A percentile compares a stretch with the other conserved stretches of the same genome.
Evolutionary conservation across 1,284 basidiomycete genomes (phyloP).

Genomic region (Anthracocystis walkeri): DNA sequence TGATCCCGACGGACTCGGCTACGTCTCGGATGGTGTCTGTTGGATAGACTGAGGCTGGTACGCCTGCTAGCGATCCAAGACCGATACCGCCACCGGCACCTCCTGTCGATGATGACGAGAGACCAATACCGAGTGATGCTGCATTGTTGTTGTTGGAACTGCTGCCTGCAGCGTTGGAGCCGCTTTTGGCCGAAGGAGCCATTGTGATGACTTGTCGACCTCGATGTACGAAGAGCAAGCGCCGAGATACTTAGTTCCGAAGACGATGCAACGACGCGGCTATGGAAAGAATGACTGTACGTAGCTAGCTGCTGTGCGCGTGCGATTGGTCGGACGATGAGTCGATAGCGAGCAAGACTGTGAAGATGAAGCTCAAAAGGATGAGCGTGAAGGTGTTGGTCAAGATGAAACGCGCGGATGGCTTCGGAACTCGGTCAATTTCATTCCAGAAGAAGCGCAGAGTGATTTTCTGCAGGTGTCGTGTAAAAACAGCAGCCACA

Average conservation of each 20-base stretch:
- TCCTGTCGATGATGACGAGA: slow-evolving; percentile 32
- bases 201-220: slow-evolving; percentile 6
- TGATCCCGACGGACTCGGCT: slow-evolving; percentile 86
- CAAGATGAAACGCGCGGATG: slow-evolving; percentile 9
- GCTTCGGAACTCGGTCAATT: slow-evolving; percentile 32
- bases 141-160: slow-evolving; percentile 29
- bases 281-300: background rate
- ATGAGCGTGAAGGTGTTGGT: background rate
- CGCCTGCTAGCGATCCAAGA: slow-evolving; percentile 36
- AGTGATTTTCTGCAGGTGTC: background rate
- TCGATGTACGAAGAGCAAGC: background rate
- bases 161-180: slow-evolving; percentile 29
- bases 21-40: slow-evolving; percentile 75
- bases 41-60: slow-evolving; percentile 62
- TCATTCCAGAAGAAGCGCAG: slow-evolving; percentile 15
- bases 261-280: background rate
- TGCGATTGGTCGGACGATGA: background rate
- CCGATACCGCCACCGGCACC: slow-evolving; percentile 38
- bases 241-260: background rate
- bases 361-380: background rate
- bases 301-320: background rate
- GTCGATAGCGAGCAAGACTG: background rate
- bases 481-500: background rate
- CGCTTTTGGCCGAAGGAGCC: slow-evolving; percentile 38
- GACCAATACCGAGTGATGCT: slow-evolving; percentile 35